These are phyloP conservation scores for Paradendryphiella salina DNA, from an alignment of 2,329 filamentous ascomycete species.

Conservation along the genomic window DNA sequence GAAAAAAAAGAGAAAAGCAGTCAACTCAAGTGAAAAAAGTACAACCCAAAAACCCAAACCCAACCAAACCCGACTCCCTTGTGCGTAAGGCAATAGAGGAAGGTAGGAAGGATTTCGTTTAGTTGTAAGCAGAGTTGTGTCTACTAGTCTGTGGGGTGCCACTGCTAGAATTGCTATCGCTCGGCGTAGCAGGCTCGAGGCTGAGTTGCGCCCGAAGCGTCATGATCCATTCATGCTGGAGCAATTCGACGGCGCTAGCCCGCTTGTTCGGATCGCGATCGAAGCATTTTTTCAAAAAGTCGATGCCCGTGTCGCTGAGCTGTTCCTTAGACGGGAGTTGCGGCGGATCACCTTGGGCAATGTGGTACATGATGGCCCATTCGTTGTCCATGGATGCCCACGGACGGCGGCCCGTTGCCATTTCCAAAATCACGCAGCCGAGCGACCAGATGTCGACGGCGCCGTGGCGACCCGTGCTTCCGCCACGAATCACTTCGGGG, in stretches of 20 bases:
- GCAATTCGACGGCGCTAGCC: slow-evolving; percentile 80
- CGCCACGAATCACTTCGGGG: slow-evolving; percentile 94
- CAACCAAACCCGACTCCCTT: neutral
- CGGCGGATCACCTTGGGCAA: slow-evolving; percentile 92
- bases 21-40: slow-evolving; percentile 9
- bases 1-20: neutral
- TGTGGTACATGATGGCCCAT: slow-evolving; percentile 99
- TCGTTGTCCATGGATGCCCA: slow-evolving; percentile 98
- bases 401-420: slow-evolving; percentile 91
- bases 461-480: slow-evolving; percentile 70
- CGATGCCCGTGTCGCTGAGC: slow-evolving; percentile 79
- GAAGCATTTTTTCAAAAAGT: slow-evolving; percentile 88
- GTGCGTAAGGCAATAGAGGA: neutral
- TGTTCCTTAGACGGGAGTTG: slow-evolving; percentile 81
- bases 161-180: slow-evolving; percentile 33
- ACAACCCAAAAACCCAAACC: neutral
- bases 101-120: slow-evolving; percentile 7
- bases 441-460: slow-evolving; percentile 95
- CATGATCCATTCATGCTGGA: slow-evolving; percentile 90
- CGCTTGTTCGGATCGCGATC: slow-evolving; percentile 77
- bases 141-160: slow-evolving; percentile 26
- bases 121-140: slow-evolving; percentile 43
- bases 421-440: slow-evolving; percentile 94
- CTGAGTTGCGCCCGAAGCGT: slow-evolving; percentile 51
- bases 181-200: slow-evolving; percentile 53